Evolutionary conservation across 2,329 filamentous ascomycete genomes (phyloP).

Genomic region (Paecilomyces fulvus): DNA sequence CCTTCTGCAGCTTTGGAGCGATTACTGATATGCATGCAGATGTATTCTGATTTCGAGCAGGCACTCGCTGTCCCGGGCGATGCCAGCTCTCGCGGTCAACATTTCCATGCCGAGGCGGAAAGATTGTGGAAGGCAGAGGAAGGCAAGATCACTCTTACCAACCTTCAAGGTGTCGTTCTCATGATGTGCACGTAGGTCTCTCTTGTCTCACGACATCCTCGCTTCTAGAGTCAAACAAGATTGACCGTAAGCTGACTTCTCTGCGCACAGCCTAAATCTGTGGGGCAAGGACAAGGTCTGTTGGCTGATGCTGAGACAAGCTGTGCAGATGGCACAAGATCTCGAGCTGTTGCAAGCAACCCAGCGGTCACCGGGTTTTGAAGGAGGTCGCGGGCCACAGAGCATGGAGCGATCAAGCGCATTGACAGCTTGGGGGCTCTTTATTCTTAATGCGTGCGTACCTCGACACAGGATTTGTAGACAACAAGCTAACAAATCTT

Average conservation of each 20-base stretch:
- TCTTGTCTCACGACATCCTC: neutral
- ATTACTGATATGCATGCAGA: slow-evolving; percentile 12
- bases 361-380: slow-evolving; percentile 5
- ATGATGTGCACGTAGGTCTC: slow-evolving; percentile 17
- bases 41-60: slow-evolving; percentile 27
- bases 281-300: slow-evolving; percentile 17
- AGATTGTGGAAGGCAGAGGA: slow-evolving; percentile 27
- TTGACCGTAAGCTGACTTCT: neutral
- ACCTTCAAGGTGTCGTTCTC: slow-evolving; percentile 27
- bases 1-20: neutral
- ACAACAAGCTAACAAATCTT: slow-evolving; percentile 5
- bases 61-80: slow-evolving; percentile 20
- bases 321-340: slow-evolving; percentile 23
- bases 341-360: slow-evolving; percentile 17
- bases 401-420: slow-evolving; percentile 14
- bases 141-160: slow-evolving; percentile 22
- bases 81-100: slow-evolving; percentile 20
- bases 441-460: slow-evolving; percentile 20
- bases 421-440: slow-evolving; percentile 24
- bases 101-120: slow-evolving; percentile 29
- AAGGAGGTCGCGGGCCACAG: slow-evolving; percentile 6
- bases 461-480: neutral
- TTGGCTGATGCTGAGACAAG: slow-evolving; percentile 26
- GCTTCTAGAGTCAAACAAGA: neutral
- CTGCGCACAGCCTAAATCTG: slow-evolving; percentile 14